Base-by-base conservation (phyloP, 139 green algal species). In the Coccomyxa sp. region DNA sequence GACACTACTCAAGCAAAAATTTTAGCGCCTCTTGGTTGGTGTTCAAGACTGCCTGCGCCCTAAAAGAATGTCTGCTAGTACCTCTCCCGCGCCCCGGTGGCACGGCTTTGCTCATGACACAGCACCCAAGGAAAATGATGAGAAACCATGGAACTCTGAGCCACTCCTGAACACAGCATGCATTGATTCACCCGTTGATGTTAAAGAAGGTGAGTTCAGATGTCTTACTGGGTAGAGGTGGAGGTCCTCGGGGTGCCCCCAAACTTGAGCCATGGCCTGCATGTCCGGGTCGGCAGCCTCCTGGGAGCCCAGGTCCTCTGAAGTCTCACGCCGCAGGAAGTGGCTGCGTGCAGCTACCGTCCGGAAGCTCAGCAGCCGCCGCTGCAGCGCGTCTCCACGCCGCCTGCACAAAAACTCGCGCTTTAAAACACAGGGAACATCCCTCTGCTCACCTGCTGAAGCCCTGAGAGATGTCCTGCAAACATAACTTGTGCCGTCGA, bases 231-330 rank as follows among this genome's bases (percentile, higher is more conserved):
- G 58, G 23, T 90, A 86, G 32, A 91, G 87, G 67, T 85, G 84
- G 60, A 90, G 76, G 81, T 93, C 89, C 23, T 93, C 89, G 9
- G 89, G 89, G 67, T 93, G 88, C 10, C 88, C 86, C 89, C 89
- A 93, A 10, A 91, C 89, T 84, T 89, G 88, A 31, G 88, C 86
- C 88, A 93, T 92, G 77, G 82, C 83, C 7, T 76, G 58, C 58
- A 93, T 83, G 77, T 90, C 88, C 30, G 82, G 30, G 21, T 91
- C 84, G 38, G 83, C 84, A 60, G 60, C 57, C 31, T 63, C 77
- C 23, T 85, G 63, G n/a, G 23, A 59, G 58, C 80, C 79, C 58
- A 87, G 75, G 38, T 77, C 67, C 11, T 66, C 57, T 67, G 32
- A 66, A 27, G 10, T 31, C 28, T 25, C 76, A 31, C 67, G 21